phyloP scores from a whole-genome alignment of 2,329 filamentous ascomycete genomes.

The Epichloe sibirici region DNA sequence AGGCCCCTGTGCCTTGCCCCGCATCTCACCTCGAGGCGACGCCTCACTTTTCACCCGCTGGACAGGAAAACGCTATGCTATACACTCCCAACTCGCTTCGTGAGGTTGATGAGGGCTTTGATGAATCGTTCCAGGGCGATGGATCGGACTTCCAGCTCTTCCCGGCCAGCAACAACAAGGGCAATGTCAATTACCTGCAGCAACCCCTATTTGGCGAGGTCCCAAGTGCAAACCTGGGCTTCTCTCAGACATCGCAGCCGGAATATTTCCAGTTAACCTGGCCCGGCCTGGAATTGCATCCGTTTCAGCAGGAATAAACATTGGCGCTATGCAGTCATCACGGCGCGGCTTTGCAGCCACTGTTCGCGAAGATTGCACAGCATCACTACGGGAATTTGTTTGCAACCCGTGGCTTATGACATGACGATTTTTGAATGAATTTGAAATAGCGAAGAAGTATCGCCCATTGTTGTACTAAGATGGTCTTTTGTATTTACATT shows the following conservation, averaged over 20 bases:
- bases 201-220: slow-evolving; percentile 38
- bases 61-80: slow-evolving; percentile 56
- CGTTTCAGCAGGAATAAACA: neutral
- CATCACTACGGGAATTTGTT: neutral
- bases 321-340: neutral
- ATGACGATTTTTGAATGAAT: neutral
- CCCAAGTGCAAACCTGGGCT: slow-evolving; percentile 37
- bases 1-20: slow-evolving; percentile 14
- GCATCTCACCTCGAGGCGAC: slow-evolving; percentile 13
- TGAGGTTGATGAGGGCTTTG: slow-evolving; percentile 54
- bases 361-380: neutral
- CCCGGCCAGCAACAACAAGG: slow-evolving; percentile 28
- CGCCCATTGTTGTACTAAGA: neutral
- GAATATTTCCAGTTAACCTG: slow-evolving; percentile 35
- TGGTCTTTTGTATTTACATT: neutral
- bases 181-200: slow-evolving; percentile 29
- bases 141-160: slow-evolving; percentile 56
- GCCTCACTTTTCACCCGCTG: slow-evolving; percentile 55
- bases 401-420: neutral
- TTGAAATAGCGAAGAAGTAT: neutral
- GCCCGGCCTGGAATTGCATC: slow-evolving; percentile 15
- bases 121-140: slow-evolving; percentile 36
- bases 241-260: slow-evolving; percentile 39
- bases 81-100: slow-evolving; percentile 52
- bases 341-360: neutral